Conservation (phyloP, 2,329 filamentous ascomycete species). For the Colletotrichum costaricense region DNA sequence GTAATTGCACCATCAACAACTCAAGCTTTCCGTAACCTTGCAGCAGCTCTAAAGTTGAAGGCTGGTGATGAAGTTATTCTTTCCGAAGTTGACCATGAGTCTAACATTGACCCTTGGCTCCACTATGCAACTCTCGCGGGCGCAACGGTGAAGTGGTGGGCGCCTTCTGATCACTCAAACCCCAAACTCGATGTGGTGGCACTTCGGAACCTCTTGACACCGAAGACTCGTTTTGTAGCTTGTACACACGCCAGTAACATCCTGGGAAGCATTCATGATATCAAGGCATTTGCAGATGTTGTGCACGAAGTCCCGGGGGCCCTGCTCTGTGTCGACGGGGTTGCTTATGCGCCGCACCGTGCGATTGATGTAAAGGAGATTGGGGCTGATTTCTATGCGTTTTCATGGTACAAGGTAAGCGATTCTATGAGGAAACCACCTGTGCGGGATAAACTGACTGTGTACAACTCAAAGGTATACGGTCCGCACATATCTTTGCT, state of each 20-base stretch:
- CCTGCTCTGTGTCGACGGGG: conserved; percentile 78
- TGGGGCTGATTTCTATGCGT: conserved; percentile 79
- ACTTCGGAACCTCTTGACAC: not conserved
- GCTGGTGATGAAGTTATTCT: conserved; percentile 75
- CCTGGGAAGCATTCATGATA: conserved; percentile 75
- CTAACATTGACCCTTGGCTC: conserved; percentile 80
- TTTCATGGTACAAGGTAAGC: conserved; percentile 79
- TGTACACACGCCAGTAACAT: conserved; percentile 82
- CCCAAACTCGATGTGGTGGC: conserved; percentile 52
- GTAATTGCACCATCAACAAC: conserved; percentile 80
- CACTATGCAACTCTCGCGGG: conserved; percentile 71
- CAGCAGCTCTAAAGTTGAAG: conserved; percentile 62
- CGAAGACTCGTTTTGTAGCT: conserved; percentile 75
- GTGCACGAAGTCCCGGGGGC: conserved; percentile 63
- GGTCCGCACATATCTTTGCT: conserved; percentile 79
- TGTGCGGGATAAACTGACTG: not conserved
- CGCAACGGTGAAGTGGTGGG: conserved; percentile 78
- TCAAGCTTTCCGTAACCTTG: conserved; percentile 79
- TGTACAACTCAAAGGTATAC: conserved; percentile 60
- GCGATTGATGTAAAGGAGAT: conserved; percentile 74
- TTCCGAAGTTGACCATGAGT: conserved; percentile 80
- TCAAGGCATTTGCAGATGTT: conserved; percentile 63
- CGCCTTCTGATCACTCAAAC: conserved; percentile 59
- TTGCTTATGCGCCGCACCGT: conserved; percentile 80
- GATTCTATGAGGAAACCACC: not conserved